Conservation (phyloP, 2,329 filamentous ascomycete species). For the Onygenales sp. region DNA sequence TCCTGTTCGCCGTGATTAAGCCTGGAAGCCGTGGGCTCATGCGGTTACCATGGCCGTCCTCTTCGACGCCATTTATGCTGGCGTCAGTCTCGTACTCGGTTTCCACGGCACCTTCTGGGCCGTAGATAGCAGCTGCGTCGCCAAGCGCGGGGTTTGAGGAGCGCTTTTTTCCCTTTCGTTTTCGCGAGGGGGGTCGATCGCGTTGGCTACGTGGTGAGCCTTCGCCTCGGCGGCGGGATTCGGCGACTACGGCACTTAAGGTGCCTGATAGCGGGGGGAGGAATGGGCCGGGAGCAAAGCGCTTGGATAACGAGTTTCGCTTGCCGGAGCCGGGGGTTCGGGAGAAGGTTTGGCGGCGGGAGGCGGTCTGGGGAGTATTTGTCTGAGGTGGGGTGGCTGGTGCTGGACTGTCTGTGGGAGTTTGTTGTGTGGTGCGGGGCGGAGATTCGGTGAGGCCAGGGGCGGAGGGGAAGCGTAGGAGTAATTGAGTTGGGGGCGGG, state of each 20-base stretch:
- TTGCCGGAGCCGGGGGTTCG: constrained; percentile 30
- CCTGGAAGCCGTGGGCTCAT: not conserved
- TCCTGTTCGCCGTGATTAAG: not conserved
- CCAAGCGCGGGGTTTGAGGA: constrained; percentile 5
- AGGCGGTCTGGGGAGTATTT: constrained; percentile 10
- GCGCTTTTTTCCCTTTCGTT: constrained; percentile 1
- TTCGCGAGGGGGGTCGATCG: not conserved
- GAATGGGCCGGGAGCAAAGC: constrained; percentile 49
- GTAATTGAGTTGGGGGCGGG: constrained; percentile 22
- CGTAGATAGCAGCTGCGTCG: constrained; percentile 20
- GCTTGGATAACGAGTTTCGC: constrained; percentile 40
- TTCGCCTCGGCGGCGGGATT: constrained; percentile 51
- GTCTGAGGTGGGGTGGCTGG: constrained; percentile 11
- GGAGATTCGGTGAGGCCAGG: constrained; percentile 23
- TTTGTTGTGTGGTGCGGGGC: constrained; percentile 8
- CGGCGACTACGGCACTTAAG: constrained; percentile 55
- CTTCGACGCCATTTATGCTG: constrained; percentile 9
- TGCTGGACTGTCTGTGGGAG: constrained; percentile 11
- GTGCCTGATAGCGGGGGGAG: constrained; percentile 52
- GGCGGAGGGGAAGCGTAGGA: constrained; percentile 30
- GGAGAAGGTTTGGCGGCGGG: constrained; percentile 19
- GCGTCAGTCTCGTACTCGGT: constrained; percentile 14
- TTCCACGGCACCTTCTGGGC: constrained; percentile 12
- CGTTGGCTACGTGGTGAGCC: constrained; percentile 24
- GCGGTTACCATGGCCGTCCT: constrained; percentile 2